phyloP scores from a whole-genome alignment of 805 yeast species.

The Barnettozyma vustinii region DNA sequence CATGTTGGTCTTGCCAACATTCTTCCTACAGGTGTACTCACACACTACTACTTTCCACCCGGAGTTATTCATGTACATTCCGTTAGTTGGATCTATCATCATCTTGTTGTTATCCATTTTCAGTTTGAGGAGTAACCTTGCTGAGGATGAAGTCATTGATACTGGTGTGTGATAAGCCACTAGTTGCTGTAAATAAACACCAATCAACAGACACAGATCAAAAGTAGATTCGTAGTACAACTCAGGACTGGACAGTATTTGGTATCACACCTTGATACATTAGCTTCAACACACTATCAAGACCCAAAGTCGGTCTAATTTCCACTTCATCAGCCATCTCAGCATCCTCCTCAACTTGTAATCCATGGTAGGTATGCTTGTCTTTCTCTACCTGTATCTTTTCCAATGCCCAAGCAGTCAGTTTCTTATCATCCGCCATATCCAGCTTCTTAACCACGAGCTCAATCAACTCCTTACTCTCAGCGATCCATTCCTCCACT shows the following conservation, averaged over 20 bases:
- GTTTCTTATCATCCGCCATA: constrained; percentile 49
- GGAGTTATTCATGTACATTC: constrained; percentile 7
- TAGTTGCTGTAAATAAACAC: not conserved
- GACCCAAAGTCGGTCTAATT: constrained; percentile 20
- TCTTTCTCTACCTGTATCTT: constrained; percentile 48
- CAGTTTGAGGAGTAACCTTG: not conserved
- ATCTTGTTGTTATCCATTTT: not conserved
- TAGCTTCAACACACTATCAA: constrained; percentile 38
- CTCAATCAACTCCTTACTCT: constrained; percentile 31
- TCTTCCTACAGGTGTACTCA: constrained; percentile 17
- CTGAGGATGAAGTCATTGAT: not conserved
- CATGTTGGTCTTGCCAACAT: constrained; percentile 11
- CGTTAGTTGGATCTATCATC: constrained; percentile 4
- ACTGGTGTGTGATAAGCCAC: not conserved
- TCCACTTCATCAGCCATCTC: constrained; percentile 18
- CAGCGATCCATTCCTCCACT: constrained; percentile 77
- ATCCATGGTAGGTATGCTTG: constrained; percentile 58
- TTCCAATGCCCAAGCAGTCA: constrained; percentile 63
- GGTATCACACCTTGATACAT: constrained; percentile 39
- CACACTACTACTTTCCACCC: constrained; percentile 11
- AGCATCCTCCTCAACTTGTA: constrained; percentile 46
- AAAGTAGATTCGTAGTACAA: not conserved
- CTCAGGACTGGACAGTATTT: not conserved
- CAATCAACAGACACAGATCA: not conserved
- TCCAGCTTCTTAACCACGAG: constrained; percentile 13